These are phyloP conservation scores for Bombardia bombarda DNA, from an alignment of 495 filamentous ascomycete species.

Conservation along the genomic window DNA sequence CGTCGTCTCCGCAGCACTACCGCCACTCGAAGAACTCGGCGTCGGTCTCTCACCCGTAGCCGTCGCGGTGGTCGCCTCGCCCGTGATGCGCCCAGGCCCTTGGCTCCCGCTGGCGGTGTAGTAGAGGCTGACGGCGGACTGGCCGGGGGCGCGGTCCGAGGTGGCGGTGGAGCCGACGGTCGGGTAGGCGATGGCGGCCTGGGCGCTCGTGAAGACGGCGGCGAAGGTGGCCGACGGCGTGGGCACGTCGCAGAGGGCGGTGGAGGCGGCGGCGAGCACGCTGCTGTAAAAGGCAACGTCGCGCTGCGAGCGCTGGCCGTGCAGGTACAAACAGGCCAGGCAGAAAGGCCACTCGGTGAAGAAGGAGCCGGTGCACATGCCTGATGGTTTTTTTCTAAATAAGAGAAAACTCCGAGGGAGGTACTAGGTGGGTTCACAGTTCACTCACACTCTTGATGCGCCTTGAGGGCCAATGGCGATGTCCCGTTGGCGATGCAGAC, in stretches of 20 bases:
- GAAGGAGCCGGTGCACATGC: slow-evolving; percentile 32
- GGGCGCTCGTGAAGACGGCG: slow-evolving; percentile 17
- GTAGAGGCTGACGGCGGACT: slow-evolving; percentile 29
- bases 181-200: slow-evolving; percentile 5
- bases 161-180: slow-evolving; percentile 16
- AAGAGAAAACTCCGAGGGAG: no score
- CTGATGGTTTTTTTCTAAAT: background rate
- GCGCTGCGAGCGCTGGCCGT: slow-evolving; percentile 24
- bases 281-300: slow-evolving; percentile 18
- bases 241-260: slow-evolving; percentile 21
- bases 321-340: slow-evolving; percentile 25
- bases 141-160: slow-evolving; percentile 20
- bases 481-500: slow-evolving; percentile 22
- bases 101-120: slow-evolving; percentile 23
- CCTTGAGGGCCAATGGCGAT: slow-evolving; percentile 17
- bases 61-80: slow-evolving; percentile 25
- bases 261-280: slow-evolving; percentile 19
- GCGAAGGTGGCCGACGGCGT: slow-evolving; percentile 21
- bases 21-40: no score
- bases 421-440: no score
- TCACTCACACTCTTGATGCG: slow-evolving; percentile 28
- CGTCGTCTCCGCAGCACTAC: no score
- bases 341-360: slow-evolving; percentile 32
- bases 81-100: slow-evolving; percentile 29
- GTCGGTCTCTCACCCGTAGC: no score